Base-by-base conservation (phyloP, 1,139 yeast species). In the Debaryomycetaceae sp. region DNA sequence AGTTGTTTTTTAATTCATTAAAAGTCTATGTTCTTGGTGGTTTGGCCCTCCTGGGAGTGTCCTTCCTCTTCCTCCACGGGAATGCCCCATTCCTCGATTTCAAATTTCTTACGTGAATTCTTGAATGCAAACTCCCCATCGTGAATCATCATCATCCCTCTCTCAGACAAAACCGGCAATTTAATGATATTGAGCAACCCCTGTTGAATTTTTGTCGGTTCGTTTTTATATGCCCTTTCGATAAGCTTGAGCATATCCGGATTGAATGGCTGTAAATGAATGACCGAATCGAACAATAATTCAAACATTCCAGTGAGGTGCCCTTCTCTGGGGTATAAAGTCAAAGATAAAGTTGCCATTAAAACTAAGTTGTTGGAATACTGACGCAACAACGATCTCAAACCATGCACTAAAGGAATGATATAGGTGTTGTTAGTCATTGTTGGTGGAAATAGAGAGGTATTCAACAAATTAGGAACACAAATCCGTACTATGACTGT, bases 71-170 rank as follows among this genome's bases (percentile, higher is more conserved):
- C 90, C 48, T 88, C 97, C 2, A 93, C 96, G 0, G 99, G 98
- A 40, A 93, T 93, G 23, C 96, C 88, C 96, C 97, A 91, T 57
- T 83, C 88, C 52, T 87, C 91, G 47, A 91, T 85, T 57, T 87
- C 96, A 60, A 93, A 89, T 57, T 78, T 82, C 64, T 83, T 82
- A 50, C 87, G 76, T 11, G 96, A 93, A 50, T 89, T 89, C 58
- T 85, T 83, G 66, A 91, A 93, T 4, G 96, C 91, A 63, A 79
- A 85, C 64, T 91, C 97, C 44, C 88, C 85, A 46, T 74, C 73
- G 45, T 83, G 80, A 1, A 81, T 77, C 54, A 81, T 80, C 97
- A 90, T 91, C 54, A 81, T 73, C 0, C 99, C 98, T 38, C 81
- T 65, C 39, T 85, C 93, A 40, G 90, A 81, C 38, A 88, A 65